Evolutionary conservation across 805 yeast genomes (phyloP).

Genomic region (Ogataea allantospora): DNA sequence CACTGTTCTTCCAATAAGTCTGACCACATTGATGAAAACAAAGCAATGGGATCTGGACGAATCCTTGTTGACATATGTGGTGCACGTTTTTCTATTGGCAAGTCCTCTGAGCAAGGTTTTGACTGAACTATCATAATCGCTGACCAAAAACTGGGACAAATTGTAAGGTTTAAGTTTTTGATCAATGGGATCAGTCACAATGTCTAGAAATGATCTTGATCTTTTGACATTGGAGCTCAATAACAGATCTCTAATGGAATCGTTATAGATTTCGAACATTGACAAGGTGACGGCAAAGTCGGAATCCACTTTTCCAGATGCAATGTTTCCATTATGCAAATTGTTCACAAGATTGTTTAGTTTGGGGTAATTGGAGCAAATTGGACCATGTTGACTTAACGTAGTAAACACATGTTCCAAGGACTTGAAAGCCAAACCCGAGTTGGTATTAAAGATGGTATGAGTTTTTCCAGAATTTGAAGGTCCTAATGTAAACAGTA

Average conservation of each 20-base stretch:
- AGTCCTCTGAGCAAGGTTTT: constrained; percentile 40
- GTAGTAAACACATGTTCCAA: constrained; percentile 25
- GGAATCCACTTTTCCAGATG: constrained; percentile 5
- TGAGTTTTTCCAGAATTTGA: constrained; percentile 50
- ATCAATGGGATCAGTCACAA: constrained; percentile 42
- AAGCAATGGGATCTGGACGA: constrained; percentile 57
- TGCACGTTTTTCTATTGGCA: constrained; percentile 36
- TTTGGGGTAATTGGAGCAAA: constrained; percentile 10
- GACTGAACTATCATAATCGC: constrained; percentile 37
- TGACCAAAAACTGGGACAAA: constrained; percentile 39
- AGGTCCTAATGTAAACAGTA: constrained; percentile 51
- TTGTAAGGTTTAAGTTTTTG: constrained; percentile 45
- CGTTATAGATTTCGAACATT: constrained; percentile 53
- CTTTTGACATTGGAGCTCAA: constrained; percentile 21
- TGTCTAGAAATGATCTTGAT: constrained; percentile 36
- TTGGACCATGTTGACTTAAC: constrained; percentile 8
- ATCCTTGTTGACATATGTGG: constrained; percentile 42
- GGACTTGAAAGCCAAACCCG: constrained; percentile 22
- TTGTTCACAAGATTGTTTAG: constrained; percentile 15
- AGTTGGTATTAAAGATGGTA: constrained; percentile 30
- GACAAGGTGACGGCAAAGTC: constrained; percentile 44
- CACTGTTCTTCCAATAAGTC: constrained; percentile 22
- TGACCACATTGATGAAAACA: constrained; percentile 39
- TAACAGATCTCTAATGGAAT: constrained; percentile 41
- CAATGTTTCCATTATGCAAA: constrained; percentile 9